These are phyloP conservation scores for Elongisporangium undulatum DNA, from an alignment of 352 stramenopile species.

Conservation along the genomic window DNA sequence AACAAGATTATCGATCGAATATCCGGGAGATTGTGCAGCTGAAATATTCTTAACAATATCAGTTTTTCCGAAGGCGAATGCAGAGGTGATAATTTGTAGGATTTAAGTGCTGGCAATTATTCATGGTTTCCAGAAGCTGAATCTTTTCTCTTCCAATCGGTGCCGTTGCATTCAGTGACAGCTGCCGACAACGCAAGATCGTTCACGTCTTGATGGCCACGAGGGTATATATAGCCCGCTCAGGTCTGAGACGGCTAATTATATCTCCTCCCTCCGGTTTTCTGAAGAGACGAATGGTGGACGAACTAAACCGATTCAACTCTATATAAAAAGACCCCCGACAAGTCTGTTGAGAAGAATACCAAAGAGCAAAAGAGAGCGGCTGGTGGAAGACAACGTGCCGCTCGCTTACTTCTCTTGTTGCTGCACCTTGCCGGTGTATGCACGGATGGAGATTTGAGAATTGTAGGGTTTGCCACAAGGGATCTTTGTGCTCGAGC, in stretches of 20 bases:
- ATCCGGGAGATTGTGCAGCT: conserved; percentile 80
- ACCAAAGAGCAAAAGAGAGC: not conserved
- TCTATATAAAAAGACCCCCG: not conserved
- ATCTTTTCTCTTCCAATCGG: not conserved
- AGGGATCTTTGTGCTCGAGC: not conserved
- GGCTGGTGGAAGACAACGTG: not conserved
- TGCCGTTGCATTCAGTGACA: not conserved
- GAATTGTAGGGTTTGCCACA: not conserved
- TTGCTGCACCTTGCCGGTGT: not conserved
- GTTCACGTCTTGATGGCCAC: not conserved
- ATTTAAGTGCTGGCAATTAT: not conserved
- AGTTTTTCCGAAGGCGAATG: not conserved
- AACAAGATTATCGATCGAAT: conserved; percentile 66
- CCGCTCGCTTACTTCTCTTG: not conserved
- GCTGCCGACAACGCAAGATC: not conserved
- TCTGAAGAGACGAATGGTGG: not conserved
- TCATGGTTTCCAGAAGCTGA: not conserved
- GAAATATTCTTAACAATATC: conserved; percentile 10
- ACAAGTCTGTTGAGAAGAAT: not conserved
- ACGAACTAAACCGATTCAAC: not conserved
- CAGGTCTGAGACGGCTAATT: not conserved
- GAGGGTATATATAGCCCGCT: not conserved
- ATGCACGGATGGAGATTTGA: not conserved
- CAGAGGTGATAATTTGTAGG: not conserved
- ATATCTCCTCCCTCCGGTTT: not conserved